Evolutionary conservation across 805 yeast genomes (phyloP).

Genomic region (Ogataea degrootiae): DNA sequence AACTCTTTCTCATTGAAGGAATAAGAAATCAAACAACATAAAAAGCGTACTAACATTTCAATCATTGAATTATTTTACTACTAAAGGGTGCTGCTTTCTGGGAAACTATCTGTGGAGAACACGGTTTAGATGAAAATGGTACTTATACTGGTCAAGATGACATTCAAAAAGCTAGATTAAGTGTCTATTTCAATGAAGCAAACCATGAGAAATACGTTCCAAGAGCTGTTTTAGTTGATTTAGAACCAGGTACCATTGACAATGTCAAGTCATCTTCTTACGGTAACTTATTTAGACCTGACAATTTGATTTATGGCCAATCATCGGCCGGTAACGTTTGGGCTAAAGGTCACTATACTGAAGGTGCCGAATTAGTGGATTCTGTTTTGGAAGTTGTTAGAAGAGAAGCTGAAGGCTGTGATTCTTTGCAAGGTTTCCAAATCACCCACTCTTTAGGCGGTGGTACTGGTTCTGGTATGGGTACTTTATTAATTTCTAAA

Average conservation of each 20-base stretch:
- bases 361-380: conserved; percentile 92
- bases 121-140: conserved; percentile 73
- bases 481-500: conserved; percentile 78
- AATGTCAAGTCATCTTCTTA: conserved; percentile 73
- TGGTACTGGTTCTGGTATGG: conserved; percentile 98
- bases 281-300: conserved; percentile 88
- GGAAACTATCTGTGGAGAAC: conserved; percentile 89
- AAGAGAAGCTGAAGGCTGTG: conserved; percentile 92
- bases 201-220: conserved; percentile 87
- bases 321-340: conserved; percentile 93
- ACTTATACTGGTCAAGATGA: conserved; percentile 59
- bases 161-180: conserved; percentile 48
- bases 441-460: conserved; percentile 80
- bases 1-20: too few relatives aligned
- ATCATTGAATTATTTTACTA: not conserved
- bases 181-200: conserved; percentile 87
- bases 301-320: conserved; percentile 84
- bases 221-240: conserved; percentile 85
- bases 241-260: conserved; percentile 93
- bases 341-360: conserved; percentile 97
- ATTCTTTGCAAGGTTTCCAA: conserved; percentile 92
- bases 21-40: not conserved
- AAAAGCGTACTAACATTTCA: conserved; percentile 8
- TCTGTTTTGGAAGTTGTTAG: conserved; percentile 84
- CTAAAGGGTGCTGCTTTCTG: conserved; percentile 82